phyloP scores from a whole-genome alignment of 768 basidiomycete genomes.

The Agrocybe praecox region DNA sequence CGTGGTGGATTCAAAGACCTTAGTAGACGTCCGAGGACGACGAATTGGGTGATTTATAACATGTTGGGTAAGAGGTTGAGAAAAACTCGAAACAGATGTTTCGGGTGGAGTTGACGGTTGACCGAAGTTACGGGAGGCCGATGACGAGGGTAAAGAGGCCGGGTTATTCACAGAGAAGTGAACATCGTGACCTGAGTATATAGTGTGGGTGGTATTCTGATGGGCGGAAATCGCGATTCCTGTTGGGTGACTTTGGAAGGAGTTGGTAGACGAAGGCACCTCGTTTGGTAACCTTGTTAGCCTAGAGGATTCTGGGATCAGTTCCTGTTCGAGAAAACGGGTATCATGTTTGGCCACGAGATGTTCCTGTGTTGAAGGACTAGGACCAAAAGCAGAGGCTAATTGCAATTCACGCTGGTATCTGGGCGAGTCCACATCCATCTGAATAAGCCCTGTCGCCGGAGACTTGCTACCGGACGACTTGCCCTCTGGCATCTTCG shows the following conservation, averaged over 20 bases:
- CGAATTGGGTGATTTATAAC: constrained; percentile 53
- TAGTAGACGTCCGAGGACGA: constrained; percentile 71
- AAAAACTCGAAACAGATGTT: constrained; percentile 58
- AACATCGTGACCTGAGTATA: constrained; percentile 36
- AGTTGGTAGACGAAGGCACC: constrained; percentile 45
- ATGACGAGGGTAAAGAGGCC: constrained; percentile 41
- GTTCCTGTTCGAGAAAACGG: constrained; percentile 44
- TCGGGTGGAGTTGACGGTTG: constrained; percentile 44
- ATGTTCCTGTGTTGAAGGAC: constrained; percentile 10
- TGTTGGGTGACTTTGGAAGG: constrained; percentile 26
- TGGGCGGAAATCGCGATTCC: constrained; percentile 55
- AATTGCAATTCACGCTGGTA: constrained; percentile 16
- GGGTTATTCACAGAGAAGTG: constrained; percentile 47
- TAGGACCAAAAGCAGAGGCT: constrained; percentile 20
- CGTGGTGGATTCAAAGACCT: constrained; percentile 64
- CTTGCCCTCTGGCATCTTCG: constrained; percentile 21
- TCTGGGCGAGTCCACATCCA: constrained; percentile 22
- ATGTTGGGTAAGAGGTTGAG: constrained; percentile 47
- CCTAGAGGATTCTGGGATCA: constrained; percentile 61
- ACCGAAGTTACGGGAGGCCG: constrained; percentile 41
- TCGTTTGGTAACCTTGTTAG: constrained; percentile 45
- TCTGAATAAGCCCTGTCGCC: constrained; percentile 21
- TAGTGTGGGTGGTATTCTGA: constrained; percentile 30
- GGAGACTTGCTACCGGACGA: constrained; percentile 21
- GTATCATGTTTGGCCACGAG: constrained; percentile 19